These are phyloP conservation scores for Psilocybe cubensis DNA, from an alignment of 768 basidiomycete genomes.

Conservation along the genomic window DNA sequence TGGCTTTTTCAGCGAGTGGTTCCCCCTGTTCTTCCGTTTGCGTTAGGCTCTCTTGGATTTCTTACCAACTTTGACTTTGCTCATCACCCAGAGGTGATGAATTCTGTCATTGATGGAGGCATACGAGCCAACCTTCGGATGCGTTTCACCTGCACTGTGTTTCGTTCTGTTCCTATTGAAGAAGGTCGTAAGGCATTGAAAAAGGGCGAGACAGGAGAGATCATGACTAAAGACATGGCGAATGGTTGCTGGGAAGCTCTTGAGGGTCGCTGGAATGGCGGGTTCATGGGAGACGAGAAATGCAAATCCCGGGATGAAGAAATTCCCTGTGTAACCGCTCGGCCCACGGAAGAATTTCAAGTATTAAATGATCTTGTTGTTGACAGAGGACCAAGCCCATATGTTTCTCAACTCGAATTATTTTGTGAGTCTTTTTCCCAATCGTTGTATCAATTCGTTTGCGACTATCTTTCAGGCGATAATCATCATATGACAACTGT, in stretches of 20 bases:
- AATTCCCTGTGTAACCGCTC: slow-evolving; percentile 96
- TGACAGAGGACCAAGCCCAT: slow-evolving; percentile 97
- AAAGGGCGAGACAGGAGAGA: slow-evolving; percentile 93
- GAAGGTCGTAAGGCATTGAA: slow-evolving; percentile 85
- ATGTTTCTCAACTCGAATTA: slow-evolving; percentile 92
- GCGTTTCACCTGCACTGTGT: slow-evolving; percentile 99
- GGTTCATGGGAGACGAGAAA: slow-evolving; percentile 44
- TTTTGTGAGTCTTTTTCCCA: slow-evolving; percentile 69
- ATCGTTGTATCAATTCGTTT: slow-evolving; percentile 5
- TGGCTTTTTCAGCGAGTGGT: slow-evolving; percentile 99
- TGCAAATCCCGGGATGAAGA: slow-evolving; percentile 82
- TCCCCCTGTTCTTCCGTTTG: slow-evolving; percentile 97
- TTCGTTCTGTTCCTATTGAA: slow-evolving; percentile 83
- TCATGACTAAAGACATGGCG: slow-evolving; percentile 92
- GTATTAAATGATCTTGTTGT: slow-evolving; percentile 96
- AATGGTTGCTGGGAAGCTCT: slow-evolving; percentile 95
- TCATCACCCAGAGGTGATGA: slow-evolving; percentile 83
- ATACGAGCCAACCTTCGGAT: slow-evolving; percentile 98
- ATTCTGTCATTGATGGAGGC: slow-evolving; percentile 86
- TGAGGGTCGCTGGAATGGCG: slow-evolving; percentile 55
- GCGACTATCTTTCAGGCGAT: slow-evolving; percentile 56
- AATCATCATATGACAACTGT: slow-evolving; percentile 99
- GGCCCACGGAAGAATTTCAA: slow-evolving; percentile 95
- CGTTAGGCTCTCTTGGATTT: slow-evolving; percentile 96
- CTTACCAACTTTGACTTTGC: slow-evolving; percentile 96